phyloP scores from a whole-genome alignment of 176 grass and related monocot genomes.

The Aegilops umbellulata region DNA sequence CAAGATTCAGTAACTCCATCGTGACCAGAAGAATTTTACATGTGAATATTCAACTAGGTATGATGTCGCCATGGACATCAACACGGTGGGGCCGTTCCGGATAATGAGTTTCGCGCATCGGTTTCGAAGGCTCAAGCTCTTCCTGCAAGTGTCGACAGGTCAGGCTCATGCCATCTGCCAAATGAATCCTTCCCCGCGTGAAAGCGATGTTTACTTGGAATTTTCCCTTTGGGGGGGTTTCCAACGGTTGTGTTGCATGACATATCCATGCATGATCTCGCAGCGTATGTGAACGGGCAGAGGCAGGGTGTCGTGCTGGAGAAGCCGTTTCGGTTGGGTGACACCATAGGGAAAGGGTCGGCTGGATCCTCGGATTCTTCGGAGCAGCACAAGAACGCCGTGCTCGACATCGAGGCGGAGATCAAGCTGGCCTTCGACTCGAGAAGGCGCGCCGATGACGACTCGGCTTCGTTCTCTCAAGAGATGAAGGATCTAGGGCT shows the following conservation, averaged over 20 bases:
- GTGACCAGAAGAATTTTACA: no score
- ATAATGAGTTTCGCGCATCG: constrained; percentile 90
- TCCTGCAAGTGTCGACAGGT: constrained; percentile 98
- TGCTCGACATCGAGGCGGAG: constrained; percentile 80
- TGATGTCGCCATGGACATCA: constrained; percentile 88
- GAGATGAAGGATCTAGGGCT: constrained; percentile 85
- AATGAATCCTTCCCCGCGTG: background rate
- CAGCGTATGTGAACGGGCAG: constrained; percentile 93
- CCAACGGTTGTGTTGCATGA: background rate
- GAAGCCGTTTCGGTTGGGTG: constrained; percentile 70
- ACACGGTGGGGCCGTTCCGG: constrained; percentile 85
- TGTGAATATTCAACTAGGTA: constrained; percentile 43
- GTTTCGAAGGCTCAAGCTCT: constrained; percentile 67
- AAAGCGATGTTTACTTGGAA: background rate
- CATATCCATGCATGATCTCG: background rate
- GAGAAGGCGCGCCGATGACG: constrained; percentile 16
- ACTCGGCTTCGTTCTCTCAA: constrained; percentile 39
- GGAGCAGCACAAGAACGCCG: background rate
- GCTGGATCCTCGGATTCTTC: constrained; percentile 15
- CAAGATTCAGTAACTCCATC: background rate
- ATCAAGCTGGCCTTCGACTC: constrained; percentile 68
- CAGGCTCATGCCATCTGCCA: background rate
- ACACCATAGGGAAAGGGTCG: constrained; percentile 62
- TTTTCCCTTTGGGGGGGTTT: background rate
- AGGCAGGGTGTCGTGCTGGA: constrained; percentile 79